Evolutionary conservation across 768 basidiomycete genomes (phyloP).

Genomic region (Termitomyces sp.): DNA sequence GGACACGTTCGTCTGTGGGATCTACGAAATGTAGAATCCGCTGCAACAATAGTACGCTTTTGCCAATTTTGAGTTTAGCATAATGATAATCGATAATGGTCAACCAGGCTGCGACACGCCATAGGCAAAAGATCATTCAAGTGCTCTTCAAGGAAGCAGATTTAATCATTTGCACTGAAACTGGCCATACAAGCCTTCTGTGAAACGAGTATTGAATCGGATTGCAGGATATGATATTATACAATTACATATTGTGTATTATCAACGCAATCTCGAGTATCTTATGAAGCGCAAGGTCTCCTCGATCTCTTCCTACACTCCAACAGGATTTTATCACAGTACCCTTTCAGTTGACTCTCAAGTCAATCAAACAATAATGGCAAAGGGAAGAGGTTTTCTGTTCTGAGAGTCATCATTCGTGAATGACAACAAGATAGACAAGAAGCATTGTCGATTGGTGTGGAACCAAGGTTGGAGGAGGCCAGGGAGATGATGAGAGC

Average conservation of each 20-base stretch:
- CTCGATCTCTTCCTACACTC: no score
- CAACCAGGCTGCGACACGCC: constrained; percentile 27
- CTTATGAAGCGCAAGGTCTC: no score
- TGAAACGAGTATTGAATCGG: constrained; percentile 3
- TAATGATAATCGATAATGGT: not conserved
- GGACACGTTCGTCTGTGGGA: constrained; percentile 45
- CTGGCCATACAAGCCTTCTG: constrained; percentile 26
- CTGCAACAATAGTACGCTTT: constrained; percentile 18
- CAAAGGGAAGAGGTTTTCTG: no score
- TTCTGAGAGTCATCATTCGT: no score
- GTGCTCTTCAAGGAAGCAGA: constrained; percentile 26
- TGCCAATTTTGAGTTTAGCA: not conserved
- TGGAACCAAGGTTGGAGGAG: no score
- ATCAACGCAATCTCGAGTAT: not conserved
- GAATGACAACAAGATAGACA: no score
- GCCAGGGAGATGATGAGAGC: no score
- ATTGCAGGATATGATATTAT: not conserved
- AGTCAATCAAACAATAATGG: no score
- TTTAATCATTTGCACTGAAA: constrained; percentile 33
- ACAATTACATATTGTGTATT: not conserved
- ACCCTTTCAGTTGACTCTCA: no score
- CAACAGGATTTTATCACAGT: no score
- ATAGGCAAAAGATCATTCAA: constrained; percentile 31
- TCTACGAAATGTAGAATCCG: constrained; percentile 28
- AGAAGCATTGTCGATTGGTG: no score